A percentile compares a stretch with the other conserved stretches of the same genome.
Evolutionary conservation across 2,329 filamentous ascomycete genomes (phyloP).

Genomic region (Colletotrichum tamarilloi): DNA sequence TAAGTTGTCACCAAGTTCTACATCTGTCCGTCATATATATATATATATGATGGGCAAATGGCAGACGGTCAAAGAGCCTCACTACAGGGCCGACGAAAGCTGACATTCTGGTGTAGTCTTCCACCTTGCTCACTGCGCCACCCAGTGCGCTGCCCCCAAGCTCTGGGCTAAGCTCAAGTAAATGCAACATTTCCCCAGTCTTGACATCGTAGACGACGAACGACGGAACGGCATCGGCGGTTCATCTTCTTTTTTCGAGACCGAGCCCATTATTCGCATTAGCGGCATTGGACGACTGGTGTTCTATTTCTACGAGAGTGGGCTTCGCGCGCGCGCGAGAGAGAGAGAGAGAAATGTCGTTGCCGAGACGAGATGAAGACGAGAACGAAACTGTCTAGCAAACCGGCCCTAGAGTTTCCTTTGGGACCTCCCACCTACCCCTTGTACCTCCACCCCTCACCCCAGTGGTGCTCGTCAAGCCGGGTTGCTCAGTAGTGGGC

Average conservation of each 20-base stretch:
- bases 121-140: conserved; percentile 97
- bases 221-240: conserved; percentile 5
- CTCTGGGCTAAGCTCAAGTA: conserved; percentile 95
- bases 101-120: conserved; percentile 76
- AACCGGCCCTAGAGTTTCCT: background rate
- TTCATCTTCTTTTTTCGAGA: background rate
- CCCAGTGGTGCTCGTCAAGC: conserved; percentile 10
- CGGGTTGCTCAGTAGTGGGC: background rate
- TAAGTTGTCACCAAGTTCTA: conserved; percentile 63
- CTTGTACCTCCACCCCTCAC: conserved; percentile 13
- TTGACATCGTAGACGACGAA: background rate
- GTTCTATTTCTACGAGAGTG: conserved; percentile 3
- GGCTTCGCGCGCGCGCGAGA: background rate
- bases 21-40: background rate
- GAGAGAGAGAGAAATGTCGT: conserved; percentile 10
- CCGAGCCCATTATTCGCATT: background rate
- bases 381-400: conserved; percentile 13
- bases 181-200: conserved; percentile 43
- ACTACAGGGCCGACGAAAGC: background rate
- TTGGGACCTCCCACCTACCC: background rate
- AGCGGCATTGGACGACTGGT: conserved; percentile 16
- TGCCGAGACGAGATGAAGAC: conserved; percentile 25
- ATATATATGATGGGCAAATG: background rate
- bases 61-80: background rate
- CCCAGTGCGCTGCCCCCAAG: conserved; percentile 93